phyloP scores from a whole-genome alignment of 441 rosid species.

The Euphorbia schlechtendalii region DNA sequence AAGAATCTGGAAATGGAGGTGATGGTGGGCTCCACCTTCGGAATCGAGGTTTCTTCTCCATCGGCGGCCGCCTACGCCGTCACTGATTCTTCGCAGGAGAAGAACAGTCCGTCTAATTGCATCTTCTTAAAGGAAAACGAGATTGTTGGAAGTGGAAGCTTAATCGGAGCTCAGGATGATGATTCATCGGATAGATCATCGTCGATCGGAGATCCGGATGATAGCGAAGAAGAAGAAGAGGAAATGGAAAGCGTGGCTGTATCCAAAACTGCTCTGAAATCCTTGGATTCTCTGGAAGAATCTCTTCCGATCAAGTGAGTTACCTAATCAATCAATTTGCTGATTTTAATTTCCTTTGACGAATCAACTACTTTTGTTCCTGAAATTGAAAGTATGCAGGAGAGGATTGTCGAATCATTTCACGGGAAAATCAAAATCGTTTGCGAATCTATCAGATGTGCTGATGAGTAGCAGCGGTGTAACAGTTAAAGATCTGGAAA shows the following conservation, averaged over 20 bases:
- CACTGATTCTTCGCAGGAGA: constrained; percentile 19
- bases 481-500: constrained; percentile 44
- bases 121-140: constrained; percentile 29
- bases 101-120: constrained; percentile 12
- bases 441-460: constrained; percentile 44
- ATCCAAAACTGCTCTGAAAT: constrained; percentile 25
- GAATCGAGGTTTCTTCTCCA: constrained; percentile 30
- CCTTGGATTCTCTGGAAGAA: constrained; percentile 50
- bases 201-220: constrained; percentile 63
- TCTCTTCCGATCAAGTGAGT: constrained; percentile 68
- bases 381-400: constrained; percentile 7
- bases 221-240: constrained; percentile 43
- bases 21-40: constrained; percentile 42
- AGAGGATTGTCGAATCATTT: constrained; percentile 61
- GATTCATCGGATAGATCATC: constrained; percentile 46
- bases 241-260: constrained; percentile 34
- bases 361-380: too few relatives aligned
- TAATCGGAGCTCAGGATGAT: constrained; percentile 12
- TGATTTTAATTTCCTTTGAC: too few relatives aligned
- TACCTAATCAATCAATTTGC: not conserved
- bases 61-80: constrained; percentile 20
- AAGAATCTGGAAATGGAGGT: constrained; percentile 38
- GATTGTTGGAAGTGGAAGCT: constrained; percentile 8
- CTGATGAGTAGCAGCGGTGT: constrained; percentile 13
- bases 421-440: constrained; percentile 72